phyloP scores from a whole-genome alignment of 768 basidiomycete species.

The Lactarius evosmus region DNA sequence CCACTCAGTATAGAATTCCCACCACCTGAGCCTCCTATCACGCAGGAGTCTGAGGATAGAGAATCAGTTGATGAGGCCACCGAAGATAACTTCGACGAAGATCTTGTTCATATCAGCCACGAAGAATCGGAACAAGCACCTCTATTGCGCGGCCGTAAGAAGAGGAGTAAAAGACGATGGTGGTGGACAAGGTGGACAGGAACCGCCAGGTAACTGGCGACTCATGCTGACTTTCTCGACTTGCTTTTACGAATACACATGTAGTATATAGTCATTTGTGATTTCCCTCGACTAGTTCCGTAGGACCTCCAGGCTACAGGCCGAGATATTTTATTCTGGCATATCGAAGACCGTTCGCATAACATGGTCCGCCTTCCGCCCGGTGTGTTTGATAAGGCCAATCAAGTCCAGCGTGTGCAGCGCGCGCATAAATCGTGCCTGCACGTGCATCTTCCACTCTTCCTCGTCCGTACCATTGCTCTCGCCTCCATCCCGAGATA shows the following conservation, averaged over 20 bases:
- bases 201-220: not conserved
- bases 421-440: conserved; percentile 75
- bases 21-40: conserved; percentile 24
- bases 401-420: conserved; percentile 80
- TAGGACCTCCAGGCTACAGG: not conserved
- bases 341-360: conserved; percentile 62
- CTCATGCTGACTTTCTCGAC: not conserved
- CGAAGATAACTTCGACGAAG: conserved; percentile 27
- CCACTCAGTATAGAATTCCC: conserved; percentile 36
- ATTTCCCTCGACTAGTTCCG: not conserved
- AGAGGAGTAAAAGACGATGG: conserved; percentile 4
- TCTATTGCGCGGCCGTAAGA: conserved; percentile 13
- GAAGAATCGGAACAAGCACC: conserved; percentile 19
- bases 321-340: conserved; percentile 29
- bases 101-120: conserved; percentile 11
- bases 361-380: conserved; percentile 75
- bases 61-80: conserved; percentile 24
- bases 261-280: conserved; percentile 1
- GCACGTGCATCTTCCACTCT: conserved; percentile 60
- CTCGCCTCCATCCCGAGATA: conserved; percentile 16
- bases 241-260: not conserved
- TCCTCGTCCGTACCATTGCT: conserved; percentile 41
- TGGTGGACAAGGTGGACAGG: conserved; percentile 18
- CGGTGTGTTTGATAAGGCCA: conserved; percentile 77
- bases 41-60: conserved; percentile 21